Conservation (phyloP, 768 basidiomycete genomes). For the Lyophyllum atratum region DNA sequence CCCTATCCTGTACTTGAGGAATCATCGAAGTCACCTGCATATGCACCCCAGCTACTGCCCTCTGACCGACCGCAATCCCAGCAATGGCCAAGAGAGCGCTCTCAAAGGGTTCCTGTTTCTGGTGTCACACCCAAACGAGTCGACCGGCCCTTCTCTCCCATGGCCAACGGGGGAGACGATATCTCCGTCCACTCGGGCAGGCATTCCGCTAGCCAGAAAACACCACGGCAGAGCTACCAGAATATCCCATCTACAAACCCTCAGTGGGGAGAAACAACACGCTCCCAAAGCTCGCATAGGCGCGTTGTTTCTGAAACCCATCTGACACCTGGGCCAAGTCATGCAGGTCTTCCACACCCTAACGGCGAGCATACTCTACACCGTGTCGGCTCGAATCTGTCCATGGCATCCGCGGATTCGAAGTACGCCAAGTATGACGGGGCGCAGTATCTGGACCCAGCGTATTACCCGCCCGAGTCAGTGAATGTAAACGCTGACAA, state of each 20-base stretch:
- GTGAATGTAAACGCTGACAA: neutral
- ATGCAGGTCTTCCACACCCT: neutral
- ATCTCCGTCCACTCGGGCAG: constrained; percentile 1
- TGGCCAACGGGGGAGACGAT: neutral
- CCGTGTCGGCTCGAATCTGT: constrained; percentile 11
- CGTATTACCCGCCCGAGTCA: neutral
- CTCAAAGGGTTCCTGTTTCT: constrained; percentile 5
- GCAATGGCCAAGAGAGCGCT: neutral
- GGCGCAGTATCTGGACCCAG: constrained; percentile 11
- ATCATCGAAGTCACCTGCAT: neutral
- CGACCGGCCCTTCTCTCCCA: neutral
- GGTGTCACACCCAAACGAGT: neutral
- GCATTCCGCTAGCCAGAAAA: neutral
- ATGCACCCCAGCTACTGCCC: neutral
- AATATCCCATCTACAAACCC: neutral
- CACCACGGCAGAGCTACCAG: neutral
- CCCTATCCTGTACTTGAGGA: neutral
- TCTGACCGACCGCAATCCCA: neutral
- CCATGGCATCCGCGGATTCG: constrained; percentile 10
- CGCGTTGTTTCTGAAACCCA: constrained; percentile 10
- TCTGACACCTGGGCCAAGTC: neutral
- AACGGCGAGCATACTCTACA: constrained; percentile 1
- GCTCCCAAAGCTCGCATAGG: constrained; percentile 1
- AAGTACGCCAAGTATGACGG: constrained; percentile 11
- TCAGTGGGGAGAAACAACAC: neutral